Conservation (phyloP, 1,139 yeast genomes). For the Yamadazyma spencermartinsiae region DNA sequence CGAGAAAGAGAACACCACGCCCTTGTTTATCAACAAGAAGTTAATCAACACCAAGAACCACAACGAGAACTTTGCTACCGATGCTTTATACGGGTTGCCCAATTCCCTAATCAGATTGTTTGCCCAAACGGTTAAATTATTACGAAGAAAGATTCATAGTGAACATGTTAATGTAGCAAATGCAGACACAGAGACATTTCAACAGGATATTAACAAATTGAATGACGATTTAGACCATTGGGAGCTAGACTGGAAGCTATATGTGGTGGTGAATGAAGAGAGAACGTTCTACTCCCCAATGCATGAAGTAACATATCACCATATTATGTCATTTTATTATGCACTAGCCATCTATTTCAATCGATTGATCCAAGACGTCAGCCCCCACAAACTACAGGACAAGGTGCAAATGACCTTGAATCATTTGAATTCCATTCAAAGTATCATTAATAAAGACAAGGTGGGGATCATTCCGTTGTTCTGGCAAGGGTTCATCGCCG, state of each 20-base stretch:
- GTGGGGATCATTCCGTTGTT: conserved; percentile 72
- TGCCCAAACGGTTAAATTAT: conserved; percentile 65
- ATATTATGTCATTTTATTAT: conserved; percentile 76
- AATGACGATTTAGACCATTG: conserved; percentile 58
- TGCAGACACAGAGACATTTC: conserved; percentile 28
- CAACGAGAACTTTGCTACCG: conserved; percentile 68
- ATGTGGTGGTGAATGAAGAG: conserved; percentile 18
- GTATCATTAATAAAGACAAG: conserved; percentile 51
- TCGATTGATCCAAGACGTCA: conserved; percentile 59
- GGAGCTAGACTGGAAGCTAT: conserved; percentile 66
- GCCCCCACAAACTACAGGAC: conserved; percentile 54
- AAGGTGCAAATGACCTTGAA: conserved; percentile 61
- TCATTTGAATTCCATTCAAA: conserved; percentile 65
- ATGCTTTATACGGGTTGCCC: conserved; percentile 82
- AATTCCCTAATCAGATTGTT: conserved; percentile 74
- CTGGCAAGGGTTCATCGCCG: conserved; percentile 91
- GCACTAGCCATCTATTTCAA: conserved; percentile 75
- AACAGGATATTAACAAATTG: conserved; percentile 46
- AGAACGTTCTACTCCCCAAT: conserved; percentile 49
- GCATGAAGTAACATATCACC: conserved; percentile 81
- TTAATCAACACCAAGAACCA: conserved; percentile 44
- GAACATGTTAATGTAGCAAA: conserved; percentile 22
- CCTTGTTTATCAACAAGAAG: conserved; percentile 45
- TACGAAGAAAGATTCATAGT: conserved; percentile 61
- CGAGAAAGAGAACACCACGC: conserved; percentile 28